These are phyloP conservation scores for Solanum sitiens DNA, from an alignment of 257 asterid genomes.

Conservation along the genomic window DNA sequence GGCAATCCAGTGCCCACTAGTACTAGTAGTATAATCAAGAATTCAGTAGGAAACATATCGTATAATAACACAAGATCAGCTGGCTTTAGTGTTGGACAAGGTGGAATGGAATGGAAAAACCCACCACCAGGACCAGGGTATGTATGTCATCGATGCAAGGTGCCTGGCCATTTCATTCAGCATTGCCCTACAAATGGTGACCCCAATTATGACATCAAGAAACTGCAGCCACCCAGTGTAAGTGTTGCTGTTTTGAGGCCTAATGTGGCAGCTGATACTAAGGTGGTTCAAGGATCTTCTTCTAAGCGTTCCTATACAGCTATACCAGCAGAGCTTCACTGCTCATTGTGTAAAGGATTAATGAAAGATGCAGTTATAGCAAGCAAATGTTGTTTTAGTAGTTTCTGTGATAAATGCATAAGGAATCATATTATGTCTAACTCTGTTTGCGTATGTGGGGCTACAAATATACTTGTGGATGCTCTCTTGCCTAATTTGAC, in stretches of 20 bases:
- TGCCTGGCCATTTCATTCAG: slow-evolving; percentile 94
- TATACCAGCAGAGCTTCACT: slow-evolving; percentile 78
- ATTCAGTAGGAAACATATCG: background rate
- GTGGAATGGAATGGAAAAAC: slow-evolving; percentile 58
- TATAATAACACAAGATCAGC: background rate
- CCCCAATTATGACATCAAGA: slow-evolving; percentile 72
- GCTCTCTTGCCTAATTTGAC: slow-evolving; percentile 90
- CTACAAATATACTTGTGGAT: slow-evolving; percentile 68
- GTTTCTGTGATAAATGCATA: slow-evolving; percentile 87
- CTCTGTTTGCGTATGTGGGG: slow-evolving; percentile 72
- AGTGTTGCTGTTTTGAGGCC: slow-evolving; percentile 76
- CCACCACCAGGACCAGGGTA: slow-evolving; percentile 93
- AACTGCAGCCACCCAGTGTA: slow-evolving; percentile 84
- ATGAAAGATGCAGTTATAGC: slow-evolving; percentile 94
- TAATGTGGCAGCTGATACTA: slow-evolving; percentile 82
- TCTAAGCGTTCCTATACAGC: slow-evolving; percentile 47
- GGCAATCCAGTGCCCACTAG: background rate
- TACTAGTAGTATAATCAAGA: background rate
- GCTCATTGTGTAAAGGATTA: slow-evolving; percentile 88
- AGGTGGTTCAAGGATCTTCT: slow-evolving; percentile 58
- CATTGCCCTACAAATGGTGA: slow-evolving; percentile 98
- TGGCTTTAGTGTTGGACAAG: slow-evolving; percentile 57
- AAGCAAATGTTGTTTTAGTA: slow-evolving; percentile 87
- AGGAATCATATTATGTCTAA: slow-evolving; percentile 69
- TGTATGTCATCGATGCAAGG: slow-evolving; percentile 89